Evolutionary conservation across 345 rosid genomes (phyloP).

Genomic region (Punica granatum): DNA sequence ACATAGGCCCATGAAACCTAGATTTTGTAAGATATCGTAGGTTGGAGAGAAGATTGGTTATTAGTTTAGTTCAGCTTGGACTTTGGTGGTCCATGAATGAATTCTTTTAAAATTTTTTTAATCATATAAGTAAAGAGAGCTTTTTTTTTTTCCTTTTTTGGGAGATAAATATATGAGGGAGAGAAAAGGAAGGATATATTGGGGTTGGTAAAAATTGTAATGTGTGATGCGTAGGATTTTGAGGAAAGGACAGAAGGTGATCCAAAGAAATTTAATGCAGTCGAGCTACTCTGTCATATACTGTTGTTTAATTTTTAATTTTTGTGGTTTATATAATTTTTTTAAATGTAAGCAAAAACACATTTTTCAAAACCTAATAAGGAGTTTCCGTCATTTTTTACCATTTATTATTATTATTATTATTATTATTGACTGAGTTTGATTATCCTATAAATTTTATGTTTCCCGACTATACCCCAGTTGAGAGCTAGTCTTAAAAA

Average conservation of each 20-base stretch:
- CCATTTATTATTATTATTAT: no score
- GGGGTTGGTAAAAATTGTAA: background rate
- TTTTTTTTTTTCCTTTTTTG: no score
- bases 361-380: no score
- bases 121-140: no score
- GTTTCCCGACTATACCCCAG: no score
- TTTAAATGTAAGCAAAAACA: no score
- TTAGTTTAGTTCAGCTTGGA: background rate
- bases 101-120: background rate
- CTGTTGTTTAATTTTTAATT: background rate
- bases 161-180: background rate
- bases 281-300: background rate
- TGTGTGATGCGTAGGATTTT: background rate
- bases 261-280: conserved; percentile 10
- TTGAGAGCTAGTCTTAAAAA: no score
- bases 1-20: background rate
- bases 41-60: background rate
- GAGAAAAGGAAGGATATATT: background rate
- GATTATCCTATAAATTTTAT: no score
- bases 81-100: background rate
- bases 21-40: background rate
- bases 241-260: conserved; percentile 10
- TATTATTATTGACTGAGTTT: no score
- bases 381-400: no score
- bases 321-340: background rate